These are phyloP conservation scores for Phytophthora macrochlamydospora DNA, from an alignment of 352 stramenopile species.

Conservation along the genomic window DNA sequence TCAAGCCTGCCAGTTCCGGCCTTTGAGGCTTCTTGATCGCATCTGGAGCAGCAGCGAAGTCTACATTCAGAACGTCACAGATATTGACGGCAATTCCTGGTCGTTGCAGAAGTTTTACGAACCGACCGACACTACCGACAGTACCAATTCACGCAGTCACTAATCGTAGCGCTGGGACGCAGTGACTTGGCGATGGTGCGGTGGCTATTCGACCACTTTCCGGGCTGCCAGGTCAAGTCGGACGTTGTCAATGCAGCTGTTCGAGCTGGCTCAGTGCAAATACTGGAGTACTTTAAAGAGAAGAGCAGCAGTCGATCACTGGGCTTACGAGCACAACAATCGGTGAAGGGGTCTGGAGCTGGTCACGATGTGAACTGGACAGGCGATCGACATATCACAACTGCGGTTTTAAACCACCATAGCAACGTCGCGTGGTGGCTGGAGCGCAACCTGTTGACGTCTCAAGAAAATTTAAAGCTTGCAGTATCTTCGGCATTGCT, in stretches of 20 bases:
- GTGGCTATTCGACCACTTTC: constrained; percentile 11
- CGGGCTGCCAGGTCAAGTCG: background rate
- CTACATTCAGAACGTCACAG: background rate
- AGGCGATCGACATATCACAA: background rate
- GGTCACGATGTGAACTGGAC: constrained; percentile 8
- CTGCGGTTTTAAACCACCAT: constrained; percentile 10
- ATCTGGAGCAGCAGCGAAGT: constrained; percentile 8
- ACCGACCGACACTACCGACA: constrained; percentile 7
- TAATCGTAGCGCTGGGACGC: background rate
- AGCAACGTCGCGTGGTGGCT: constrained; percentile 26
- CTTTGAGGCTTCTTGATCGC: constrained; percentile 4
- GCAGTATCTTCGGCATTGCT: too few relatives aligned
- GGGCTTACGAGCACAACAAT: background rate
- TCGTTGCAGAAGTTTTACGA: background rate
- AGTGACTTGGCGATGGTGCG: constrained; percentile 1
- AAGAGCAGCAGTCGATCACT: constrained; percentile 2
- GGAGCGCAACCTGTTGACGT: constrained; percentile 4
- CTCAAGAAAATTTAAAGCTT: too few relatives aligned
- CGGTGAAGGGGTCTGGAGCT: background rate
- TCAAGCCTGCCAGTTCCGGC: background rate
- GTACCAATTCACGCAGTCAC: background rate
- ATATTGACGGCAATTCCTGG: background rate
- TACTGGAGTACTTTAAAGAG: constrained; percentile 17
- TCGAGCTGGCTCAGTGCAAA: constrained; percentile 8
- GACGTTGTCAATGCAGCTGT: constrained; percentile 5